Base-by-base conservation (phyloP, 1,284 basidiomycete species). In the Cryptococcus sp. region DNA sequence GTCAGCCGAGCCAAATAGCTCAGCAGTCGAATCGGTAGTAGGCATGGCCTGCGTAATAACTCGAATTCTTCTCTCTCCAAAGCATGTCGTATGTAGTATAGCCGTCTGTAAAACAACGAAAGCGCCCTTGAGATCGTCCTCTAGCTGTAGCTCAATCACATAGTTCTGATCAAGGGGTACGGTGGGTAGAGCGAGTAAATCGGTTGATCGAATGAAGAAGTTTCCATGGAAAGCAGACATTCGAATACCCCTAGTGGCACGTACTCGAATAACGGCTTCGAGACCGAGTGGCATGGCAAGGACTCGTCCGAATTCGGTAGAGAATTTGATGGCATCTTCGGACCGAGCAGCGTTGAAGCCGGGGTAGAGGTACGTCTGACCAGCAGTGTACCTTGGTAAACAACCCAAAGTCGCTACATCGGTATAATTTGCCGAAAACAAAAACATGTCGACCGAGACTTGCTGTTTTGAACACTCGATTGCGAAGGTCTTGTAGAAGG, bases 161-260 rank as follows among this genome's bases (percentile, higher is more conserved):
- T 99, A 99, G 46, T 88, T 93, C 75, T 97, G 91, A 69, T 99
- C 93, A 64, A 90, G 85, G 10, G 96, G 92, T 16, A 98, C 94
- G 16, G 92, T 87, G 2, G 96, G 94, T 81, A 98, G 87, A 2
- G 94, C 92, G 31, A 98, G 82, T 32, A 98, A 81, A 77, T 99
- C 96, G 31, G 94, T 98, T 11, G 93, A 97, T 47, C 96, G 86
- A 49, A 98, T 92, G 74, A 99, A 98, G 80, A 98, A 98, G 80
- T 98, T 98, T 62, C 96, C 96, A 67, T 98, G 92, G 87, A 97
- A 99, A 1, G 91, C 90, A 4, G 91, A 86, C 86, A 98, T 92
- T 53, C 96, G 87, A 51, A 99, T 79, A 54, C 93, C 91, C 77
- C 90, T 83, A 1, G 92, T 90, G 24, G 93, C 92, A 59, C 96